Percentiles rank a stretch among this genome's conserved stretches.
Conservation (phyloP, 2,329 filamentous ascomycete species). For the Penicillium rolfsii region DNA sequence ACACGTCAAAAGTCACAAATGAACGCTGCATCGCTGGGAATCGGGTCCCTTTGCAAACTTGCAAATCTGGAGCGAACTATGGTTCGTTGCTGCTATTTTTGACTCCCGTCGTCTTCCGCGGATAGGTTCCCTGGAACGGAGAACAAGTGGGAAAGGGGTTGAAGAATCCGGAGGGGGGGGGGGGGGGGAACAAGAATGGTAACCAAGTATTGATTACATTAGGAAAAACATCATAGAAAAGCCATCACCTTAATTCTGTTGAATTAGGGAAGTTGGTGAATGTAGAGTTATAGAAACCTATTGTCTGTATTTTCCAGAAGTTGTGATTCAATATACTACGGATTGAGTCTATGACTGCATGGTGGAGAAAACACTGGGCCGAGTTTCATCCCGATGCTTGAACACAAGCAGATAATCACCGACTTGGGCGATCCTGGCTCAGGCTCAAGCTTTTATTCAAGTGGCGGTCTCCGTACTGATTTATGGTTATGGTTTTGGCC, state of each 20-base stretch:
- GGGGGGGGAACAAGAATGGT: not conserved
- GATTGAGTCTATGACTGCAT: constrained; percentile 6
- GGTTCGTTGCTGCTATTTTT: not conserved
- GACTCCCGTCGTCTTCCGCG: constrained; percentile 16
- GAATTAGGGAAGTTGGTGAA: not conserved
- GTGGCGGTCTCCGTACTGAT: not conserved
- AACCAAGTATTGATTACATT: not conserved
- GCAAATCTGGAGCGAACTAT: not conserved
- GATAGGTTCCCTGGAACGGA: not conserved
- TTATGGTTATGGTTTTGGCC: not conserved
- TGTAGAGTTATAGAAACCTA: not conserved
- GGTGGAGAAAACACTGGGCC: not conserved
- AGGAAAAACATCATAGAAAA: not conserved
- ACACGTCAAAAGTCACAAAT: not conserved
- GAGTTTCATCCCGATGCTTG: not conserved
- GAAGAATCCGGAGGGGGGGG: too few relatives aligned
- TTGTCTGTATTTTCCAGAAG: not conserved
- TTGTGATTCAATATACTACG: not conserved
- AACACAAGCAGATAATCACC: too few relatives aligned
- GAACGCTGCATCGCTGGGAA: not conserved
- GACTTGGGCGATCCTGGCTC: too few relatives aligned
- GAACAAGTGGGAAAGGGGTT: not conserved
- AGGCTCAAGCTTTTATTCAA: not conserved
- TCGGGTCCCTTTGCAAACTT: not conserved
- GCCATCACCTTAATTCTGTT: not conserved